Evolutionary conservation across 805 yeast species (phyloP).

Genomic region (Citeromyces nyonsensis): DNA sequence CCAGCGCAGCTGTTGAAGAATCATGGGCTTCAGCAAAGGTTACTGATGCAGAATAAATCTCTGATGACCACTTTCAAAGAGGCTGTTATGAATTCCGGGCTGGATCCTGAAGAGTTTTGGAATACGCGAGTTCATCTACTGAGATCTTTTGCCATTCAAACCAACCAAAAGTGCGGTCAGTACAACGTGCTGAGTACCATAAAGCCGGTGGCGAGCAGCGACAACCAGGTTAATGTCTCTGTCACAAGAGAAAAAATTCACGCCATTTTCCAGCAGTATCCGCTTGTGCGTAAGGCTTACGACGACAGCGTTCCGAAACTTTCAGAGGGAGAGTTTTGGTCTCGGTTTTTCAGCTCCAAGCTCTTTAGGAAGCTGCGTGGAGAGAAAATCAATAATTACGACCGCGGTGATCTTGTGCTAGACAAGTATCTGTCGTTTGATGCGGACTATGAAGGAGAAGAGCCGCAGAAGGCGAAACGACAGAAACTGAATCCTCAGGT

Average conservation of each 20-base stretch:
- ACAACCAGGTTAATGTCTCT: slow-evolving; percentile 85
- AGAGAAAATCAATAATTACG: slow-evolving; percentile 60
- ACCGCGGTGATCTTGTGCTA: slow-evolving; percentile 70
- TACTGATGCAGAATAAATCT: slow-evolving; percentile 52
- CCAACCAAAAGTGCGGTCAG: slow-evolving; percentile 79
- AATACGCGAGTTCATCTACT: slow-evolving; percentile 61
- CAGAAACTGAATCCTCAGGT: slow-evolving; percentile 41
- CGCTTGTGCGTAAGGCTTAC: slow-evolving; percentile 79
- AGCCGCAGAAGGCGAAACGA: slow-evolving; percentile 19
- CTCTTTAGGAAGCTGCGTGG: slow-evolving; percentile 81
- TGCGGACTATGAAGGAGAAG: slow-evolving; percentile 33
- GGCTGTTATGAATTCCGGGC: slow-evolving; percentile 64
- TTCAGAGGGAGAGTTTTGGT: slow-evolving; percentile 91
- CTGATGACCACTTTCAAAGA: slow-evolving; percentile 72
- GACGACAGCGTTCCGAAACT: slow-evolving; percentile 83
- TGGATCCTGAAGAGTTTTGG: slow-evolving; percentile 83
- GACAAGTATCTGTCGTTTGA: slow-evolving; percentile 73
- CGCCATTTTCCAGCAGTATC: slow-evolving; percentile 85
- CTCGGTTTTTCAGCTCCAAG: slow-evolving; percentile 83
- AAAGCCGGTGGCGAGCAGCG: slow-evolving; percentile 84
- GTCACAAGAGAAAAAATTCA: slow-evolving; percentile 83
- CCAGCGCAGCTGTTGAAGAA: slow-evolving; percentile 49
- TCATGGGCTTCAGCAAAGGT: slow-evolving; percentile 61
- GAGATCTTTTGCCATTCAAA: slow-evolving; percentile 74
- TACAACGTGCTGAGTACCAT: slow-evolving; percentile 89